Percentiles rank a stretch among this genome's conserved stretches.
Conservation (phyloP, 768 basidiomycete species). For the Suillus sp. region DNA sequence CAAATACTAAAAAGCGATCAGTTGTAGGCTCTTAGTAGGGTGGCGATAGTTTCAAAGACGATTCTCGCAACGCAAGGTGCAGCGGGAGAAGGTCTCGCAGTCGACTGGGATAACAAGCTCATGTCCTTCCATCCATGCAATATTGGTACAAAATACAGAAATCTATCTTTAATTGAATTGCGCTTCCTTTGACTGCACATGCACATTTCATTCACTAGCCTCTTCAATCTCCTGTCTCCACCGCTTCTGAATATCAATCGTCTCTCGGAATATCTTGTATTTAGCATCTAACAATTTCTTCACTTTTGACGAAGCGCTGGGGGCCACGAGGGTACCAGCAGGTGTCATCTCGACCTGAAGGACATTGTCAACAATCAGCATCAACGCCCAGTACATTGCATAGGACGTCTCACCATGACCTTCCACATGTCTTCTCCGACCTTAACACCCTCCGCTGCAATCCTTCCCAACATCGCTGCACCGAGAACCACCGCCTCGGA, state of each 20-base stretch:
- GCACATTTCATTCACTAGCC: conserved; percentile 34
- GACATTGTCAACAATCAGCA: background rate
- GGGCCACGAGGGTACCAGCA: conserved; percentile 68
- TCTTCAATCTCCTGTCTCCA: conserved; percentile 84
- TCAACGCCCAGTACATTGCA: background rate
- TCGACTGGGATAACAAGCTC: background rate
- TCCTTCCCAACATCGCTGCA: conserved; percentile 90
- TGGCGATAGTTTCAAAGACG: no score
- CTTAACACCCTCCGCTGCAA: conserved; percentile 65
- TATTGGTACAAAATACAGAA: conserved; percentile 6
- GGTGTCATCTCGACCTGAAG: conserved; percentile 92
- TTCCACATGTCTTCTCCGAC: conserved; percentile 79
- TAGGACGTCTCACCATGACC: conserved; percentile 69
- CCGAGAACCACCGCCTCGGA: conserved; percentile 88
- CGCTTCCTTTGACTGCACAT: background rate
- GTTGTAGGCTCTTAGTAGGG: no score
- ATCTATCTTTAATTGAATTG: background rate
- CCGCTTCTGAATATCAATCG: conserved; percentile 85
- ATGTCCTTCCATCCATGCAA: background rate
- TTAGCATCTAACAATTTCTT: conserved; percentile 84
- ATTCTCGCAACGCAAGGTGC: no score
- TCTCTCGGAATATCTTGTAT: conserved; percentile 91
- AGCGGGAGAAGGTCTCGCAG: no score
- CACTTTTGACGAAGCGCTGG: conserved; percentile 62
- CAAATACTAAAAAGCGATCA: no score